A percentile compares a stretch with the other conserved stretches of the same genome.
Evolutionary conservation across 78 protist species (phyloP).

Genomic region (Pirum gemmata): DNA sequence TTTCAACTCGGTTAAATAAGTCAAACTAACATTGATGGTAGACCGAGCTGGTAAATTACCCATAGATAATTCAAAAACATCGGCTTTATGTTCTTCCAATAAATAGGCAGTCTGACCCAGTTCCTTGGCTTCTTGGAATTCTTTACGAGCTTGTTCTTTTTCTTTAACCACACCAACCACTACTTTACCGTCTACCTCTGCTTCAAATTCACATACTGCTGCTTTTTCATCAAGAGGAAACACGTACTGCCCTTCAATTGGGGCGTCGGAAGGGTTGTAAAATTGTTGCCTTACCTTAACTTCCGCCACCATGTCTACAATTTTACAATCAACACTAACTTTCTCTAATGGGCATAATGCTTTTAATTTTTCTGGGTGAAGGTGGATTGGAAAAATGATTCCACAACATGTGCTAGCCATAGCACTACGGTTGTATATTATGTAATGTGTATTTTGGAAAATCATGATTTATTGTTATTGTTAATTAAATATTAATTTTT

Average conservation of each 20-base stretch:
- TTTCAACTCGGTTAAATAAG: conserved; percentile 62
- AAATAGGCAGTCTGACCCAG: conserved; percentile 42
- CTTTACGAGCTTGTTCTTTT: conserved; percentile 67
- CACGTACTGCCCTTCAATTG: conserved; percentile 40
- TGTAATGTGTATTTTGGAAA: too few relatives aligned
- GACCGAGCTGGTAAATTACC: conserved; percentile 76
- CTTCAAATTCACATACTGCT: conserved; percentile 82
- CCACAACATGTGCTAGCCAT: too few relatives aligned
- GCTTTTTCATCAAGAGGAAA: conserved; percentile 76
- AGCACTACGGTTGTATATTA: too few relatives aligned
- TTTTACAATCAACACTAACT: neutral
- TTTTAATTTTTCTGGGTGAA: too few relatives aligned
- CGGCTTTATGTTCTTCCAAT: conserved; percentile 57
- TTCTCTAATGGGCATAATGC: neutral
- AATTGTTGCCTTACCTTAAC: conserved; percentile 66
- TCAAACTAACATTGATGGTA: conserved; percentile 55
- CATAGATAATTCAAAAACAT: conserved; percentile 66
- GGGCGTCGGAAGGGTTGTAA: conserved; percentile 37
- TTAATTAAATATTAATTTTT: too few relatives aligned
- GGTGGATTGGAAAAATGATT: too few relatives aligned
- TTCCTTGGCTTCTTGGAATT: conserved; percentile 10
- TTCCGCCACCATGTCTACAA: conserved; percentile 65
- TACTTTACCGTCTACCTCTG: conserved; percentile 65
- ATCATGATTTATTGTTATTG: too few relatives aligned
- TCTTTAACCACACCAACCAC: conserved; percentile 71